Base-by-base conservation (phyloP, 352 stramenopile genomes). In the Pythium folliculosum region DNA sequence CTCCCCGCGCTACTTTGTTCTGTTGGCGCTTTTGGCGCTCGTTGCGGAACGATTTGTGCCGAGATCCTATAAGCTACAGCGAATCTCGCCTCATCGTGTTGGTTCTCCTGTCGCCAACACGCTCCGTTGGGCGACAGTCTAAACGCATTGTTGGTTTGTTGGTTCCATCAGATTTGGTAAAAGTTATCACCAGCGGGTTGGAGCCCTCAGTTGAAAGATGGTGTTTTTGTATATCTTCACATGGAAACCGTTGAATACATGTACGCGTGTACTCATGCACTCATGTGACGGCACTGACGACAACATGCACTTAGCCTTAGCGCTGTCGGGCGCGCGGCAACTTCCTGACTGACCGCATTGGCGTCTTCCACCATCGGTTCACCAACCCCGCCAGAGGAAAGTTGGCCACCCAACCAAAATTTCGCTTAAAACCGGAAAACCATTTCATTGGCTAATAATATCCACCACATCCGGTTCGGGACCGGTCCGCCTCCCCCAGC, bases 201-300 rank as follows among this genome's bases (percentile, higher is more conserved):
- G 68, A 78, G 71, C 60, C 68, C 71, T 78, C 71, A 73, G 71
- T 78, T 68, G 71, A 78, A 78, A 78, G 71, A 78, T 78, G 71
- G 71, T 78, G 67, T 75, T 75, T 75, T 78, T 68, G 48, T 64
- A 72, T 75, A 67, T 67, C 71, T 53, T 78, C 71, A 75, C 63
- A 21, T 55, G 71, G 71, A 73, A 71, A 56, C 54, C 54, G 55
- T 23, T 27, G 44, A 22, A 62, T 60, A 43, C 16, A 62, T 40
- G 48, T 32, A 44, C 27, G 53, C 38, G 43, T 23, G 7, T 16
- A 44, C 23, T 17, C 54, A 23, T 27, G 35, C 32, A 22, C 21
- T 21, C 32, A 35, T 32, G 51, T n/a, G 30, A 10, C 9, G 9
- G 38, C 22, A 35, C 37, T 44, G 3, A 5, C n/a, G n/a, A n/a